phyloP scores from a whole-genome alignment of 495 filamentous ascomycete genomes.

The Penicillium ucsense region DNA sequence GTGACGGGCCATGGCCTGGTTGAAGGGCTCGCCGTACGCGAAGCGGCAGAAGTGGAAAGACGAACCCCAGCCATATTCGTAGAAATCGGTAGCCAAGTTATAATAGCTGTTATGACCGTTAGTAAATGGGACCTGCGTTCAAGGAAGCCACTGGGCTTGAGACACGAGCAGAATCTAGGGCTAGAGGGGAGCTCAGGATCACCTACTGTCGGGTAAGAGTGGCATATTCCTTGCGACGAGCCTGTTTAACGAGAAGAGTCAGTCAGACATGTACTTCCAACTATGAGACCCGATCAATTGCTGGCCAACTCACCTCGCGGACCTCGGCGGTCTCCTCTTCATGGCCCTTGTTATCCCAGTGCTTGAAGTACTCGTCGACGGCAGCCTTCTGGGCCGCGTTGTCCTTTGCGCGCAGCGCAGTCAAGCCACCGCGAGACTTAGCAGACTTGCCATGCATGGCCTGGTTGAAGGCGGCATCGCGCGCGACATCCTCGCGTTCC shows the following conservation, averaged over 20 bases:
- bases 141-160: neutral
- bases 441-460: constrained; percentile 84
- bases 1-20: constrained; percentile 90
- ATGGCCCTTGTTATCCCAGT: constrained; percentile 89
- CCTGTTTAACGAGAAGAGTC: constrained; percentile 31
- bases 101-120: constrained; percentile 60
- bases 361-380: constrained; percentile 98
- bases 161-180: neutral
- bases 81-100: constrained; percentile 94
- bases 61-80: constrained; percentile 94
- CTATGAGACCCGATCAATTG: neutral
- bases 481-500: constrained; percentile 74
- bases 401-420: constrained; percentile 81
- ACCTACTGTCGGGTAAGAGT: constrained; percentile 88
- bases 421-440: constrained; percentile 58
- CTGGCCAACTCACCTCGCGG: constrained; percentile 50
- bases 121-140: constrained; percentile 1
- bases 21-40: constrained; percentile 76
- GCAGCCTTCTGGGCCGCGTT: constrained; percentile 74
- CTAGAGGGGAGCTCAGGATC: neutral
- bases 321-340: constrained; percentile 71
- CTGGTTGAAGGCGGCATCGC: constrained; percentile 91
- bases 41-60: constrained; percentile 99
- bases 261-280: neutral
- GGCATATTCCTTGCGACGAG: constrained; percentile 83